phyloP scores from a whole-genome alignment of 495 filamentous ascomycete species.

The Xylaria intraflava region DNA sequence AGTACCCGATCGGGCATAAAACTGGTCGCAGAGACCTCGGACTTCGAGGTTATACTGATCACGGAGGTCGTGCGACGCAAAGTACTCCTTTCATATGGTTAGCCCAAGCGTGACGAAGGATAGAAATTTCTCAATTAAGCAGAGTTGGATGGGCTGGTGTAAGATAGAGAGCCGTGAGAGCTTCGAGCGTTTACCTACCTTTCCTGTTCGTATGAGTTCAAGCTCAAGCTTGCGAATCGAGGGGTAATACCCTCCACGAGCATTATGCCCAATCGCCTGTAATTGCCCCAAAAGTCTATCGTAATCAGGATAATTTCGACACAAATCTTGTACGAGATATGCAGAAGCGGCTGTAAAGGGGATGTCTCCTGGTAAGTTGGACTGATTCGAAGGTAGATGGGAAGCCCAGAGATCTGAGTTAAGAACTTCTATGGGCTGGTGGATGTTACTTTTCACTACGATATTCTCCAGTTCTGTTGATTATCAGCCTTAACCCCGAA shows the following conservation, averaged over 20 bases:
- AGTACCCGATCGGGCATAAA: conserved; percentile 31
- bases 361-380: conserved; percentile 11
- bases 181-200: conserved; percentile 22
- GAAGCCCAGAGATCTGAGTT: conserved; percentile 29
- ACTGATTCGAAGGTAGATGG: conserved; percentile 24
- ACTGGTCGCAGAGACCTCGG: conserved; percentile 29
- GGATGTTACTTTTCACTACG: conserved; percentile 22
- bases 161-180: not conserved
- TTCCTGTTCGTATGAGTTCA: conserved; percentile 40
- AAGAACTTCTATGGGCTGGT: conserved; percentile 23
- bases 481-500: not conserved
- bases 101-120: not conserved
- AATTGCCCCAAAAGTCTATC: conserved; percentile 21
- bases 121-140: too few relatives aligned
- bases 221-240: conserved; percentile 39
- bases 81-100: conserved; percentile 19
- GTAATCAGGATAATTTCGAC: conserved; percentile 16
- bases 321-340: conserved; percentile 28
- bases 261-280: conserved; percentile 19
- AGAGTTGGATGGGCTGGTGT: not conserved
- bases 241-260: conserved; percentile 25
- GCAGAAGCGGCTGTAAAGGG: conserved; percentile 23
- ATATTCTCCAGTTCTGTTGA: conserved; percentile 37
- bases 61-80: conserved; percentile 26
- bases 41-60: conserved; percentile 29